Base-by-base conservation (phyloP, 352 stramenopile species). In the Phytophthora tentaculata region DNA sequence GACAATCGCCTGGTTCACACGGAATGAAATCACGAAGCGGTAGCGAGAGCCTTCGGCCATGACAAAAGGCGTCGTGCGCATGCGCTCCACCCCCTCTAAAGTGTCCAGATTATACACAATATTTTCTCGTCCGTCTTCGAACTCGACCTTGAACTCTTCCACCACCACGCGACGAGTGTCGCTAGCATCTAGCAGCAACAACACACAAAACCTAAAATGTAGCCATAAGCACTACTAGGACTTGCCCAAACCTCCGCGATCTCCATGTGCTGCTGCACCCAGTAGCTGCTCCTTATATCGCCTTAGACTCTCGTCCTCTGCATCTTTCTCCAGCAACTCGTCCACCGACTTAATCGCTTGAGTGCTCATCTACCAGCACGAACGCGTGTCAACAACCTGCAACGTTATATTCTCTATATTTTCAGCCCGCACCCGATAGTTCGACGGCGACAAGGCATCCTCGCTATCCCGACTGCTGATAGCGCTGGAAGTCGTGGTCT, bases 271-370 rank as follows among this genome's bases (percentile, higher is more conserved):
- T 35, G 89, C 90, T 7, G 86, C 74, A 0, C 90, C 89, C 1
- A 97, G 71, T 14, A 97, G 73, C 23, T 86, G 80, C 71, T 93
- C 88, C 52, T 97, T 97, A 76, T 97, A 97, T 54, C 86, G 82
- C 19, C 77, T 72, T 19, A 97, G 64, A 59, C 84, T 95, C 61
- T 95, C 86, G 61, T 97, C 90, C 16, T 93, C 85, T 16, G 86
- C 79, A 54, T 97, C 90, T 52, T 89, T 86, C 0, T 72, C 67
- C 65, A 97, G 55, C 32, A 97, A 63, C 22, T 91, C 89, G 12
- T 92, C 78, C 35, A 97, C 86, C 16, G 74, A 84, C 43, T 60
- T 67, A 22, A 91, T 69, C 2, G 87, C 85, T 8, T 76, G 79
- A 13, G 81, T 80, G 56, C 87, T 95, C 73, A 86, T 80, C 84